A percentile compares a stretch with the other conserved stretches of the same genome.
Evolutionary conservation across 192 early-diverging fungal genomes (phyloP).

Genomic region (Podila minutissima): DNA sequence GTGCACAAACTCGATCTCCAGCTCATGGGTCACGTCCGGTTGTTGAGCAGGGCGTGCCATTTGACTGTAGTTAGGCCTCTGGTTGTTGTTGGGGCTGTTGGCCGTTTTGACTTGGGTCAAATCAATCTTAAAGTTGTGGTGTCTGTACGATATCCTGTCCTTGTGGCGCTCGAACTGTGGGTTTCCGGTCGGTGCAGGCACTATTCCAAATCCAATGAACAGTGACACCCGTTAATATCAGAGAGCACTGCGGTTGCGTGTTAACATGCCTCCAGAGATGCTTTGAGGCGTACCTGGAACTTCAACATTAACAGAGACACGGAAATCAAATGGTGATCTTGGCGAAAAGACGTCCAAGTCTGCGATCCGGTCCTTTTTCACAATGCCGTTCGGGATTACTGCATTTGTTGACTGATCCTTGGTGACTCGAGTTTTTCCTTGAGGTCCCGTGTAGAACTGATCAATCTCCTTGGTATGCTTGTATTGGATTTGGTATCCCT

Average conservation of each 20-base stretch:
- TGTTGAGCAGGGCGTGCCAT: slow-evolving; percentile 15
- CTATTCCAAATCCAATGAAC: slow-evolving; percentile 11
- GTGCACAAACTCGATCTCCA: slow-evolving; percentile 84
- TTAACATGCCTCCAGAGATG: not conserved
- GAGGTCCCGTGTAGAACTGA: slow-evolving; percentile 16
- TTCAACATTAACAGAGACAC: slow-evolving; percentile 89
- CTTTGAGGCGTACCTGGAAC: slow-evolving; percentile 51
- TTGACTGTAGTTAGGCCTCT: slow-evolving; percentile 11
- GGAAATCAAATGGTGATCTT: slow-evolving; percentile 80
- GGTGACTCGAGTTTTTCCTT: slow-evolving; percentile 69
- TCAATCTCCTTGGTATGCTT: slow-evolving; percentile 42
- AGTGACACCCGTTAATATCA: not conserved
- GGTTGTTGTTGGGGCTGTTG: slow-evolving; percentile 45
- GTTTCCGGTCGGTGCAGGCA: slow-evolving; percentile 53
- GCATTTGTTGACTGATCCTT: slow-evolving; percentile 68
- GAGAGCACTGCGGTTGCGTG: not conserved
- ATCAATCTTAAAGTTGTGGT: slow-evolving; percentile 87
- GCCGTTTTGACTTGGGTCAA: slow-evolving; percentile 81
- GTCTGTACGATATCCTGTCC: slow-evolving; percentile 87
- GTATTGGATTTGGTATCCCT: slow-evolving; percentile 23
- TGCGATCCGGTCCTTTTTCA: slow-evolving; percentile 83
- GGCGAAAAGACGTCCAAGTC: slow-evolving; percentile 91
- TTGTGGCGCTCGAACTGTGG: slow-evolving; percentile 78
- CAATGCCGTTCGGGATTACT: slow-evolving; percentile 58
- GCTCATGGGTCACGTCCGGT: slow-evolving; percentile 76